Percentiles rank a stretch among this genome's conserved stretches.
Evolutionary conservation across 345 rosid species (phyloP).

Genomic region (Linum usitatissimum): DNA sequence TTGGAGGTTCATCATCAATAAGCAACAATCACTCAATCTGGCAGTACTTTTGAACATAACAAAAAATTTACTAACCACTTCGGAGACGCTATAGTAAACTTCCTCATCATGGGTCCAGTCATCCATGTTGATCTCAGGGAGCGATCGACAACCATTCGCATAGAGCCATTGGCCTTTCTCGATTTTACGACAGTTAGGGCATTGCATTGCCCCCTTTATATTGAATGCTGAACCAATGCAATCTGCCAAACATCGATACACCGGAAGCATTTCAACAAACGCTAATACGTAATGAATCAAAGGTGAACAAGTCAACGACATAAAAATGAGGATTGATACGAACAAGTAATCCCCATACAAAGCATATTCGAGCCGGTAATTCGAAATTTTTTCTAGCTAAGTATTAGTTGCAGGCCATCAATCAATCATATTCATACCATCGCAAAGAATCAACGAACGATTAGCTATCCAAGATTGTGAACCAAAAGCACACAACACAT

Average conservation of each 20-base stretch:
- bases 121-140: slow-evolving; percentile 49
- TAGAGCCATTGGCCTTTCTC: slow-evolving; percentile 71
- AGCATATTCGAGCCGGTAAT: too few relatives aligned
- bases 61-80: slow-evolving; percentile 32
- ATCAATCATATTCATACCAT: too few relatives aligned
- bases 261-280: not conserved
- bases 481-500: too few relatives aligned
- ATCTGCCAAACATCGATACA: slow-evolving; percentile 25
- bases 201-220: slow-evolving; percentile 71
- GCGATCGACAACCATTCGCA: slow-evolving; percentile 47
- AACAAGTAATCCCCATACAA: too few relatives aligned
- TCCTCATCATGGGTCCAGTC: slow-evolving; percentile 55
- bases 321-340: too few relatives aligned
- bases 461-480: too few relatives aligned
- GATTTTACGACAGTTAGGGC: slow-evolving; percentile 65
- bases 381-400: too few relatives aligned
- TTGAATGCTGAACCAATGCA: slow-evolving; percentile 82
- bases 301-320: too few relatives aligned
- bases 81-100: slow-evolving; percentile 41
- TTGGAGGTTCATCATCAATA: too few relatives aligned
- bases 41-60: not conserved
- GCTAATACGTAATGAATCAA: not conserved
- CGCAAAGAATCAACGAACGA: too few relatives aligned
- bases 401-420: too few relatives aligned
- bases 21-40: too few relatives aligned